Evolutionary conservation across 306 rosid genomes (phyloP), one percentile per base, ranked within the genome.

Genomic region (Ceratonia siliqua): DNA sequence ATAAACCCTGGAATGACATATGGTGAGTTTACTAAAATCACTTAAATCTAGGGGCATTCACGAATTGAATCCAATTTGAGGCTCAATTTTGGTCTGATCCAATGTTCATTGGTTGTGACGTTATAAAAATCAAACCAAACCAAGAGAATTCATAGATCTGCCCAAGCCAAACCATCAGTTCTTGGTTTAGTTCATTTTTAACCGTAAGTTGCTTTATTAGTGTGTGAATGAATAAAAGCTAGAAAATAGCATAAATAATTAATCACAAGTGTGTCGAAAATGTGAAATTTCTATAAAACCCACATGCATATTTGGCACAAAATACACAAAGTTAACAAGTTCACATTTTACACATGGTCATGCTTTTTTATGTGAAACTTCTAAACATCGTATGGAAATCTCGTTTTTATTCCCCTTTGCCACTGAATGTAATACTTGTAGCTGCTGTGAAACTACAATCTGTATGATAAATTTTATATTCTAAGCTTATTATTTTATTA

Each of bases 1-100:
- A 53, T 79, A 69, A 90, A 92, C 82, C 97, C 97, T 36, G 77
- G 73, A 38, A 92, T 92, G 50, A 88, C 62, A 69, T 92, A 92
- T 62, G 97, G 57, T 72, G 68, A 72, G 78, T 63, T 38, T 45
- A 41, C 59, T 63, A 43, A 32, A 54, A 41, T 62, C 42, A 45
- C 53, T 62, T 10, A 9, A 32, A 27, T 20, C 9, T 4, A 32
- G n/a, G 32, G 32, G 32, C 28, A 8, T 32, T 33, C 30, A 18
- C 39, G 58, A 33, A 24, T 53, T 71, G 33, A 38, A n/a, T 78
- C 87, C 89, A 11, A 85, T 87, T 84, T 85, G 58, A 72, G 73
- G 68, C 24, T 21, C 45, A 30, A 5, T 36, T 22, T 54, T 54
- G 35, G 28, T 64, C 11, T 24, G 41, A 45, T 36, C 45, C 38